These are phyloP conservation scores for Fusarium equiseti DNA, from an alignment of 2,329 filamentous ascomycete species.

Conservation along the genomic window DNA sequence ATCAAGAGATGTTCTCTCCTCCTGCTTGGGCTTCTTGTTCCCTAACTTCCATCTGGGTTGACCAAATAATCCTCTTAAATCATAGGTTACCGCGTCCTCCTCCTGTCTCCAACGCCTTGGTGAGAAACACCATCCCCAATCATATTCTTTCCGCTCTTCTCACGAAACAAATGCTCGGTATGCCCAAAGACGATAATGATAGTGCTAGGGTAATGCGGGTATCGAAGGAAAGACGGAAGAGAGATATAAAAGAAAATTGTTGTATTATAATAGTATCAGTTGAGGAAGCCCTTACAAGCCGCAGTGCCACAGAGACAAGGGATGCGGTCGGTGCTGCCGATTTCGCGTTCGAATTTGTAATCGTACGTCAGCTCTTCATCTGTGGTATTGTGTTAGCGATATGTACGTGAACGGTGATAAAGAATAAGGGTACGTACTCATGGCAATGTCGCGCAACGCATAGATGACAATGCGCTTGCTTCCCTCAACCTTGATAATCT, in stretches of 20 bases:
- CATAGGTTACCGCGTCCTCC: slow-evolving; percentile 1
- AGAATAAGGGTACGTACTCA: slow-evolving; percentile 74
- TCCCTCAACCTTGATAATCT: slow-evolving; percentile 98
- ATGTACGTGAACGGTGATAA: background rate
- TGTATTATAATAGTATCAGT: slow-evolving; percentile 66
- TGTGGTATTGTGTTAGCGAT: slow-evolving; percentile 56
- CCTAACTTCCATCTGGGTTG: slow-evolving; percentile 16
- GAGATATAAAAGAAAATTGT: slow-evolving; percentile 18
- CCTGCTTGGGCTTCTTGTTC: background rate
- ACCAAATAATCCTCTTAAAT: slow-evolving; percentile 23
- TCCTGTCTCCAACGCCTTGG: slow-evolving; percentile 38
- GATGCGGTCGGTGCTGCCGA: slow-evolving; percentile 93
- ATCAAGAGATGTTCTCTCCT: background rate
- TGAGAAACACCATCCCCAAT: slow-evolving; percentile 35
- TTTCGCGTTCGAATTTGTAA: slow-evolving; percentile 99
- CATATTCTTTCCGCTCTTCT: slow-evolving; percentile 29
- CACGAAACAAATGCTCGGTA: slow-evolving; percentile 4
- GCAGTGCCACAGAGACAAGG: slow-evolving; percentile 96
- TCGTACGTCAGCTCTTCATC: slow-evolving; percentile 99
- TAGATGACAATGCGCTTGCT: slow-evolving; percentile 99
- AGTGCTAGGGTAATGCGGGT: slow-evolving; percentile 18
- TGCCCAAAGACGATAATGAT: slow-evolving; percentile 15
- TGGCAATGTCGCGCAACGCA: slow-evolving; percentile 91
- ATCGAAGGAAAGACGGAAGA: background rate
- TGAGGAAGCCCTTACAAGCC: slow-evolving; percentile 98